Conservation (phyloP, 2,329 filamentous ascomycete species). For the Rutstroemia sp. region DNA sequence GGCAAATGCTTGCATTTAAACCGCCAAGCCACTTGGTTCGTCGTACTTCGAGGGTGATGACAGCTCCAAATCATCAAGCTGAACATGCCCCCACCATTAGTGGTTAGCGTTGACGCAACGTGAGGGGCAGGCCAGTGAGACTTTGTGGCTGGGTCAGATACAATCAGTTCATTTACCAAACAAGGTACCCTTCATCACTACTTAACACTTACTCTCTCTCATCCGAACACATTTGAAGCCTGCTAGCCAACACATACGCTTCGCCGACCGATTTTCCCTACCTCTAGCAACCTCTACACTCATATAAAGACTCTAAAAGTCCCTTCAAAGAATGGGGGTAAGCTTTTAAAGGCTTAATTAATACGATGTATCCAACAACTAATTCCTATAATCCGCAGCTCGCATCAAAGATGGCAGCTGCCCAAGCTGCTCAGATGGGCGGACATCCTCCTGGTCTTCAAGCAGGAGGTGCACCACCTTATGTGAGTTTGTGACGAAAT, state of each 20-base stretch:
- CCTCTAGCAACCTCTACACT: not conserved
- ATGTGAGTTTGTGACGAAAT: not conserved
- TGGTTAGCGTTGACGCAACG: not conserved
- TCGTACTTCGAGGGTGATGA: not conserved
- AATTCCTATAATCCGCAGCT: constrained; percentile 7
- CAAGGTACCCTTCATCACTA: not conserved
- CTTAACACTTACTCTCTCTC: not conserved
- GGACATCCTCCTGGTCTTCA: constrained; percentile 3
- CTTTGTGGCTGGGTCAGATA: not conserved
- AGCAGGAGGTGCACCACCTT: constrained; percentile 3
- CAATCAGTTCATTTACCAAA: too few species aligned
- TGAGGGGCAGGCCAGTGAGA: not conserved
- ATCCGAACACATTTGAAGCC: not conserved
- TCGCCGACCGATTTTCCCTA: too few species aligned
- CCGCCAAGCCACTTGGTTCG: not conserved
- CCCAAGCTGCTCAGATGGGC: constrained; percentile 3
- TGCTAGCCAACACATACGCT: not conserved
- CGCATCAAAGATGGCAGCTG: constrained; percentile 9
- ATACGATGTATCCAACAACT: constrained; percentile 6
- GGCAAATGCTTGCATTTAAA: not conserved
- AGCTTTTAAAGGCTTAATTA: constrained; percentile 5
- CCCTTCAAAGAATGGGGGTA: constrained; percentile 9
- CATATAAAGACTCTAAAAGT: constrained; percentile 4
- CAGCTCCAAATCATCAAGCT: not conserved
- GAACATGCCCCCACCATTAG: not conserved